Conservation (phyloP, 1,284 basidiomycete species). For the Moesziomyces globuligerus region DNA sequence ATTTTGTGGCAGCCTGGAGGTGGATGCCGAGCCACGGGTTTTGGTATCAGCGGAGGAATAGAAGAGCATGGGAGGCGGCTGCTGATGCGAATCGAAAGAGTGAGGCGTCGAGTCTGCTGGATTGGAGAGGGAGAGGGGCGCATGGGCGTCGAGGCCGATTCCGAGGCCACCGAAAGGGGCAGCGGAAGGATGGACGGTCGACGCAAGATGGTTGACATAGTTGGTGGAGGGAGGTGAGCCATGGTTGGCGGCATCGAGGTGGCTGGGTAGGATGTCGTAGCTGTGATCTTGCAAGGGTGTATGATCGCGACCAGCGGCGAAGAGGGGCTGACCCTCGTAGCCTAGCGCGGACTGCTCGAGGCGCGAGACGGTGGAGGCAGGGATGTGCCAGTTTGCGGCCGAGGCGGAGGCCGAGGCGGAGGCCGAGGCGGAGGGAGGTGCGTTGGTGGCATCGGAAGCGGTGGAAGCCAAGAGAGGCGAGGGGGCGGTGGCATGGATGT, state of each 20-base stretch:
- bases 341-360: constrained; percentile 46
- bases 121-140: constrained; percentile 9
- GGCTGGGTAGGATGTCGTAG: constrained; percentile 20
- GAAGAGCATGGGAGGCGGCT: background rate
- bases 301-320: constrained; percentile 14
- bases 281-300: constrained; percentile 3
- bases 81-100: constrained; percentile 2
- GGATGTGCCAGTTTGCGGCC: constrained; percentile 11
- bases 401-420: constrained; percentile 16
- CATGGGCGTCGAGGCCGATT: constrained; percentile 39
- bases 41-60: background rate
- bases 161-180: constrained; percentile 40
- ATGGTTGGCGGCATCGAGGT: constrained; percentile 25
- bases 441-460: background rate
- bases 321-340: constrained; percentile 38
- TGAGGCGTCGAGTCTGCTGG: constrained; percentile 1
- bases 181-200: constrained; percentile 4
- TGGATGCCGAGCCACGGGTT: background rate
- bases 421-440: background rate
- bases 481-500: constrained; percentile 18
- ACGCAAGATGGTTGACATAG: constrained; percentile 35
- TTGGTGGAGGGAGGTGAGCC: constrained; percentile 49
- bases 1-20: constrained; percentile 1
- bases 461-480: constrained; percentile 15
- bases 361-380: constrained; percentile 25